A percentile compares a stretch with the other conserved stretches of the same genome.
These are phyloP conservation scores for Xerocomellus amylosporus DNA, from an alignment of 768 basidiomycete genomes.

Conservation along the genomic window DNA sequence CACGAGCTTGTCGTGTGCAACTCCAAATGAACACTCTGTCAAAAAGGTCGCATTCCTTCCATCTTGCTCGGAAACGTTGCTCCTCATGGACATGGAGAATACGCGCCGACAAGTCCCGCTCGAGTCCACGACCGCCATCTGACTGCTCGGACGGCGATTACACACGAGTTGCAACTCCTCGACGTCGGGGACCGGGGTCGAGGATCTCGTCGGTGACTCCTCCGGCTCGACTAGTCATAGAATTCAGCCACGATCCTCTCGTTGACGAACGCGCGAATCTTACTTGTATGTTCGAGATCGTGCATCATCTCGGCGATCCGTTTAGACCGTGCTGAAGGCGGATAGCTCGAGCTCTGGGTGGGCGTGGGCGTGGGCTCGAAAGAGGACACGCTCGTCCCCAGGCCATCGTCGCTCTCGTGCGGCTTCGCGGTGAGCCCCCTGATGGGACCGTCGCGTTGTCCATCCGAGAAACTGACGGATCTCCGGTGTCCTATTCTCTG, in stretches of 20 bases:
- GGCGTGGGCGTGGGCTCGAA: conserved; percentile 13
- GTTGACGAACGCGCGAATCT: conserved; percentile 32
- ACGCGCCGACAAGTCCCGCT: conserved; percentile 36
- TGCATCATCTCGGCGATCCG: conserved; percentile 80
- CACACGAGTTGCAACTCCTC: conserved; percentile 50
- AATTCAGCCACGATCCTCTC: conserved; percentile 2
- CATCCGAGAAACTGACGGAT: conserved; percentile 97
- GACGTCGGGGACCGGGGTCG: conserved; percentile 41
- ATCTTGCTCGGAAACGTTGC: conserved; percentile 34
- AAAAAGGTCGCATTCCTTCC: conserved; percentile 64
- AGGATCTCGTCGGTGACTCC: conserved; percentile 57
- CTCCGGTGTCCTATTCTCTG: conserved; percentile 55
- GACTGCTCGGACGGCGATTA: conserved; percentile 40
- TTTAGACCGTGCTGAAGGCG: conserved; percentile 69
- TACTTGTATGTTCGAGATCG: conserved; percentile 67
- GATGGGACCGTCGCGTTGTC: conserved; percentile 87
- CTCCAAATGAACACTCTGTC: conserved; percentile 95
- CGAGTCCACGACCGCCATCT: conserved; percentile 22
- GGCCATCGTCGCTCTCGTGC: conserved; percentile 39
- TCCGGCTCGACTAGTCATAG: conserved; percentile 32
- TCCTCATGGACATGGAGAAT: conserved; percentile 45
- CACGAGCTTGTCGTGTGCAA: conserved; percentile 89
- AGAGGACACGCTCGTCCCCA: conserved; percentile 21
- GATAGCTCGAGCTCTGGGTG: conserved; percentile 30
- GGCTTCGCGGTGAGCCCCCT: conserved; percentile 47